phyloP scores from a whole-genome alignment of 2,329 filamentous ascomycete genomes.

The Xylaria polymorpha region DNA sequence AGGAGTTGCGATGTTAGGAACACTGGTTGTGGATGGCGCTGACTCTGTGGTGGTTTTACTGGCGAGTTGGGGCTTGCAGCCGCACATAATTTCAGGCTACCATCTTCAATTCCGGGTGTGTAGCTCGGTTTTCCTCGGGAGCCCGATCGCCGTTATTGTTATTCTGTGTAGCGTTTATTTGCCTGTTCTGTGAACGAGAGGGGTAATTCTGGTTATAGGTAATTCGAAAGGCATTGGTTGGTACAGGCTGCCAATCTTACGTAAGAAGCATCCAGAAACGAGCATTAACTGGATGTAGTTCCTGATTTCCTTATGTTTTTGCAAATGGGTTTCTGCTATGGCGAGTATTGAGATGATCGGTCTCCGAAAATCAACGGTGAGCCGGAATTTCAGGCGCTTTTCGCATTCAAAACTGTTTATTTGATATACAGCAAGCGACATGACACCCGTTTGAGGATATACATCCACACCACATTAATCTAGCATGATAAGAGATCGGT shows the following conservation, averaged over 20 bases:
- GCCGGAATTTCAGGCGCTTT: background rate
- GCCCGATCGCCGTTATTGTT: slow-evolving; percentile 16
- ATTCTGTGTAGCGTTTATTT: slow-evolving; percentile 27
- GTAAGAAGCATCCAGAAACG: background rate
- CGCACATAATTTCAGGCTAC: slow-evolving; percentile 14
- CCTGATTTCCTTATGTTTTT: slow-evolving; percentile 7
- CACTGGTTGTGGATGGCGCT: slow-evolving; percentile 7
- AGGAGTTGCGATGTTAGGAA: slow-evolving; percentile 17
- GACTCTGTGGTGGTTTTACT: slow-evolving; percentile 5
- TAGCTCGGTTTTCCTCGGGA: slow-evolving; percentile 10
- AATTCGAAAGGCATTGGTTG: slow-evolving; percentile 12
- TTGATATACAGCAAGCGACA: background rate
- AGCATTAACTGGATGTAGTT: slow-evolving; percentile 16
- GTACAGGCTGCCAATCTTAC: slow-evolving; percentile 18
- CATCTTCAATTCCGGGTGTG: background rate
- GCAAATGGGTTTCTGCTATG: background rate
- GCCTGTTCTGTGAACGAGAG: slow-evolving; percentile 19
- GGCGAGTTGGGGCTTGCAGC: slow-evolving; percentile 20
- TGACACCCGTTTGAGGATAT: slow-evolving; percentile 10
- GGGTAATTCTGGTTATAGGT: background rate
- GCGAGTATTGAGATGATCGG: background rate
- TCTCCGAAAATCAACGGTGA: background rate
- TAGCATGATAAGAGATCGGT: slow-evolving; percentile 11
- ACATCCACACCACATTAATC: slow-evolving; percentile 20
- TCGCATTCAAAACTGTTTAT: background rate